phyloP scores from a whole-genome alignment of 2,329 filamentous ascomycete species.

The Neopestalotiopsis sp. region DNA sequence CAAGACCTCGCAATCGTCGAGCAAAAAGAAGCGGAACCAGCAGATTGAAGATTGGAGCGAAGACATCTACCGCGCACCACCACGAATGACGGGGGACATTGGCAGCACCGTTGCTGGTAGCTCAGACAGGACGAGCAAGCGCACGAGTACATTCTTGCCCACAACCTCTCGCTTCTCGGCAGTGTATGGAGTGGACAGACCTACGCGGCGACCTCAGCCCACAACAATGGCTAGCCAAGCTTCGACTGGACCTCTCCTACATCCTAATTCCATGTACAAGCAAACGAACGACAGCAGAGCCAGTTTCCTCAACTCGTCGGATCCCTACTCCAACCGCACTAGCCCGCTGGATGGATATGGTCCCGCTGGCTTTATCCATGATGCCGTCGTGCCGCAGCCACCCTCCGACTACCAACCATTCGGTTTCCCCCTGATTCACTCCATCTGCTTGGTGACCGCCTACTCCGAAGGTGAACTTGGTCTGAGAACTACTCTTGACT shows the following conservation, averaged over 20 bases:
- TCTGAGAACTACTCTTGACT: conserved; percentile 92
- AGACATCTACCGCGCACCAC: conserved; percentile 92
- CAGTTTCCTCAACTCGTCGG: conserved; percentile 68
- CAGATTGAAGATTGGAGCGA: conserved; percentile 99
- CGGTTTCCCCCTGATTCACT: conserved; percentile 90
- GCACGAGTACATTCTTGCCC: conserved; percentile 83
- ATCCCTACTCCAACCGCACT: conserved; percentile 59
- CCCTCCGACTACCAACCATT: conserved; percentile 98
- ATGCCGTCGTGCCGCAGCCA: conserved; percentile 93
- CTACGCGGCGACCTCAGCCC: conserved; percentile 59
- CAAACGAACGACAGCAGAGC: conserved; percentile 66
- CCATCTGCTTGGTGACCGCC: conserved; percentile 92
- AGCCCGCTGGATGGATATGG: conserved; percentile 72
- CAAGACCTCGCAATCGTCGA: conserved; percentile 82
- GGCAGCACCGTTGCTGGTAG: conserved; percentile 64
- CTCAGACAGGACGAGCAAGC: conserved; percentile 78
- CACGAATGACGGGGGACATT: conserved; percentile 78
- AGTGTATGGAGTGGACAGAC: conserved; percentile 78
- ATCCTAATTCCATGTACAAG: conserved; percentile 75
- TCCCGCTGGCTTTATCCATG: conserved; percentile 93
- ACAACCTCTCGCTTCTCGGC: conserved; percentile 95
- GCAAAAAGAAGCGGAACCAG: conserved; percentile 83
- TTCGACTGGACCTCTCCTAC: conserved; percentile 74
- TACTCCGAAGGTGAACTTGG: conserved; percentile 97
- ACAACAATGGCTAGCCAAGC: conserved; percentile 96